These are phyloP conservation scores for Claviceps paspali DNA, from an alignment of 2,329 filamentous ascomycete species.

Conservation along the genomic window DNA sequence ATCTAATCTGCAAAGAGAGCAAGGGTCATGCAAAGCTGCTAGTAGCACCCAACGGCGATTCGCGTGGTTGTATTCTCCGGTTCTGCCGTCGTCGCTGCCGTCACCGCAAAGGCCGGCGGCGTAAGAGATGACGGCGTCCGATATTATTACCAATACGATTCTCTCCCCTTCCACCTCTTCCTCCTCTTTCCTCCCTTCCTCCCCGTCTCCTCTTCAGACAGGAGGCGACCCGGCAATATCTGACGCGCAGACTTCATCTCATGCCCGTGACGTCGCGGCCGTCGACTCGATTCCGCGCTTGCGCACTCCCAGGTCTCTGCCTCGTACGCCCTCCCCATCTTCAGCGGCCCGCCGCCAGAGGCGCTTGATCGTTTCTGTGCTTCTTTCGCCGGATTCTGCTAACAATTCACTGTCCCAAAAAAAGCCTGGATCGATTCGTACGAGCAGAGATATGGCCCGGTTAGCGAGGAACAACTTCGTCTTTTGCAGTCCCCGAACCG, in stretches of 20 bases:
- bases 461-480: constrained; percentile 22
- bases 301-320: constrained; percentile 15
- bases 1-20: background rate
- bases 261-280: constrained; percentile 5
- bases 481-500: constrained; percentile 24
- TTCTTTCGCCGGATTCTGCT: too few species aligned
- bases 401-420: too few species aligned
- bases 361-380: too few species aligned
- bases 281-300: constrained; percentile 9
- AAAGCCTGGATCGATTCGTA: constrained; percentile 36
- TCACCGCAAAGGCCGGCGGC: background rate
- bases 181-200: too few species aligned
- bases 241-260: constrained; percentile 4
- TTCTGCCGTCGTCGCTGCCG: constrained; percentile 1
- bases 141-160: background rate
- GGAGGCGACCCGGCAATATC: constrained; percentile 6
- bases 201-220: constrained; percentile 7
- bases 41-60: constrained; percentile 1
- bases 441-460: constrained; percentile 24
- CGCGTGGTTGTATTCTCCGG: background rate
- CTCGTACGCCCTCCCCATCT: constrained; percentile 11
- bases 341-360: too few species aligned
- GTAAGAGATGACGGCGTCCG: constrained; percentile 1
- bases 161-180: too few species aligned
- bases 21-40: constrained; percentile 4